phyloP scores from a whole-genome alignment of 1,284 basidiomycete species.

The Pseudozyma thailandica region DNA sequence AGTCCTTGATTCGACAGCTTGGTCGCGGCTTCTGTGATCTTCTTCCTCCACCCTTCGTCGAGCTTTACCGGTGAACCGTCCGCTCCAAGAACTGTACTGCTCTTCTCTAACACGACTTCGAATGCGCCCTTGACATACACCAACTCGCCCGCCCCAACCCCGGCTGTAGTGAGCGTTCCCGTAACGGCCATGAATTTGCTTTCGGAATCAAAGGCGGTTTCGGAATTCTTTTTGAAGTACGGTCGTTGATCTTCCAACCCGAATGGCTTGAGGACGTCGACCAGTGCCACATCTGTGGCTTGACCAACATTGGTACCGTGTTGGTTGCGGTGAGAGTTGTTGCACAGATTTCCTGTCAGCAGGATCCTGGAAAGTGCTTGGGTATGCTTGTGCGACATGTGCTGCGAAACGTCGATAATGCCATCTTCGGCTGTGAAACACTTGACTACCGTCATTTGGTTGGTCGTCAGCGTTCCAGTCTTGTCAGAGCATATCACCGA shows the following conservation, averaged over 20 bases:
- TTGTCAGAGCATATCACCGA: slow-evolving; percentile 98
- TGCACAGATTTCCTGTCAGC: slow-evolving; percentile 72
- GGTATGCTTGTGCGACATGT: slow-evolving; percentile 58
- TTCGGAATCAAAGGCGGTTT: slow-evolving; percentile 91
- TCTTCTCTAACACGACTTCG: slow-evolving; percentile 84
- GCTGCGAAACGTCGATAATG: slow-evolving; percentile 73
- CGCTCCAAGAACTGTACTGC: slow-evolving; percentile 85
- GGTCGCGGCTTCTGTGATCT: slow-evolving; percentile 78
- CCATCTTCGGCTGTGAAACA: slow-evolving; percentile 85
- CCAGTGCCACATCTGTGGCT: slow-evolving; percentile 90
- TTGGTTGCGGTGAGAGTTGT: slow-evolving; percentile 75
- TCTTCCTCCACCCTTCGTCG: slow-evolving; percentile 76
- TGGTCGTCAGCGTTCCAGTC: slow-evolving; percentile 94
- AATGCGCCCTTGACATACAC: slow-evolving; percentile 93
- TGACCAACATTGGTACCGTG: slow-evolving; percentile 84
- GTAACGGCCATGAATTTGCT: slow-evolving; percentile 90
- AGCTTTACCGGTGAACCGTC: slow-evolving; percentile 83
- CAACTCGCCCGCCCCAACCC: slow-evolving; percentile 73
- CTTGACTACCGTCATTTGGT: slow-evolving; percentile 92
- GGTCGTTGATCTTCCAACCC: slow-evolving; percentile 77
- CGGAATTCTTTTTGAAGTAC: slow-evolving; percentile 78
- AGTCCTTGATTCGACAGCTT: slow-evolving; percentile 80
- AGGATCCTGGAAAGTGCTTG: slow-evolving; percentile 78
- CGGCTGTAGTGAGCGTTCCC: slow-evolving; percentile 70
- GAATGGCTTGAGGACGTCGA: slow-evolving; percentile 82